Evolutionary conservation across 805 yeast genomes (phyloP), one percentile per base, ranked within the genome.

Genomic region (Metschnikowia rubicola): DNA sequence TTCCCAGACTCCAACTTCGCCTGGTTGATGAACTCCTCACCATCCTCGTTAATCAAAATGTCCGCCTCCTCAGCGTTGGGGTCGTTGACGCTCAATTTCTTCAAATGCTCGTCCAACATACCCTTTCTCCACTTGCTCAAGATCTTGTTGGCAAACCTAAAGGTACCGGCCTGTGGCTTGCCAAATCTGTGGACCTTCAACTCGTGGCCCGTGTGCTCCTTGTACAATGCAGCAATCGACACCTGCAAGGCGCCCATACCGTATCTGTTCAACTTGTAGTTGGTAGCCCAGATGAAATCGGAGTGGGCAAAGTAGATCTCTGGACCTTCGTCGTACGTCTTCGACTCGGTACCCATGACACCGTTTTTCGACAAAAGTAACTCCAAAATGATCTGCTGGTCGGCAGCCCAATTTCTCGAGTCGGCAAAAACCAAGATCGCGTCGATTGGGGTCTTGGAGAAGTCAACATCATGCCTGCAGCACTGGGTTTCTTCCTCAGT

Each of bases 221-320:
- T 79, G 68, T 82, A 89, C 48, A 89, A 73, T 0, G 96, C 94
- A 46, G 91, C 90, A 60, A 88, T 82, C 17, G 95, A 85, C 35
- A 87, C 90, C 65, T 88, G 96, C 54, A 89, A 74, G 3, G 97
- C 96, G 50, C 97, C 97, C 95, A 89, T 90, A 51, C 96, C 96
- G 62, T 89, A 88, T 63, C 97, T 76, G 13, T 89, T 81, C 52
- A 86, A 73, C 57, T 80, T 80, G 63, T 86, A 88, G 66, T 88
- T 86, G 3, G 96, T 87, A 10, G 96, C 92, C 96, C 96, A 89
- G 46, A 89, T 88, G 59, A 89, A 86, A 68, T 89, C 97, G 17
- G 92, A 86, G 65, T 89, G 96, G 36, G 96, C 96, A 74, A 88
- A 89, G 67, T 86, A 87, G 47, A 88, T 79, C 40, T 81, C 81